Base-by-base conservation (phyloP, 768 basidiomycete species). In the Russula brevipes region DNA sequence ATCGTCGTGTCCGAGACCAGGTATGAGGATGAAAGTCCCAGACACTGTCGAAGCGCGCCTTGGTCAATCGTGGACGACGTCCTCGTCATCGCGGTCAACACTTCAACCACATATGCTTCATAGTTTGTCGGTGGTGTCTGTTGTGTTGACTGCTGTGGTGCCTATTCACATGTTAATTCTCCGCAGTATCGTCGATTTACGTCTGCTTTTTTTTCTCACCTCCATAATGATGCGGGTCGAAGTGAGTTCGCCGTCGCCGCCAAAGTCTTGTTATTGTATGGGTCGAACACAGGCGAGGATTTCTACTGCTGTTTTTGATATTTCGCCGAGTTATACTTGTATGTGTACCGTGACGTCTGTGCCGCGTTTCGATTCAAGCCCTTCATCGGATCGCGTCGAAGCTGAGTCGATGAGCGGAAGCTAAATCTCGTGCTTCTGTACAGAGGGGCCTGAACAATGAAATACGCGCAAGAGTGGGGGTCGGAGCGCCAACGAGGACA, bases 1-100 rank as follows among this genome's bases (percentile, higher is more conserved):
- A 79, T 89, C 60, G 83, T 85, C 0, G 81, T 80, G 73, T 93
- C 90, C 12, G 89, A 85, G 62, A 93, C 72, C 50, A 91, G 82
- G 70, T 86, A 90, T n/a, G 89, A 88, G 1, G 90, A 86, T 14
- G 90, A 81, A 44, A 91, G 82, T 16, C 79, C 80, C 52, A 91
- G 76, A 70, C 84, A 87, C 42, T 82, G 82, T 60, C 86, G 82
- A 46, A 91, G 77, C 42, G 80, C 69, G 14, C 69, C 69, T 74
- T 91, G 89, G 73, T 89, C 83, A 36, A 91, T 80, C 2, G 73
- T 68, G 2, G 79, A 76, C 3, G 76, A 69, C 56, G 75, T 72
- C 59, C 75, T 77, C 4, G 79, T 82, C 75, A 80, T 84, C 38
- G 76, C 78, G 35, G 79, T 77, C 38, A 91, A 76, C 31, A 80